Conservation (phyloP, 2,329 filamentous ascomycete genomes). For the Ascocoryne sarcoides region DNA sequence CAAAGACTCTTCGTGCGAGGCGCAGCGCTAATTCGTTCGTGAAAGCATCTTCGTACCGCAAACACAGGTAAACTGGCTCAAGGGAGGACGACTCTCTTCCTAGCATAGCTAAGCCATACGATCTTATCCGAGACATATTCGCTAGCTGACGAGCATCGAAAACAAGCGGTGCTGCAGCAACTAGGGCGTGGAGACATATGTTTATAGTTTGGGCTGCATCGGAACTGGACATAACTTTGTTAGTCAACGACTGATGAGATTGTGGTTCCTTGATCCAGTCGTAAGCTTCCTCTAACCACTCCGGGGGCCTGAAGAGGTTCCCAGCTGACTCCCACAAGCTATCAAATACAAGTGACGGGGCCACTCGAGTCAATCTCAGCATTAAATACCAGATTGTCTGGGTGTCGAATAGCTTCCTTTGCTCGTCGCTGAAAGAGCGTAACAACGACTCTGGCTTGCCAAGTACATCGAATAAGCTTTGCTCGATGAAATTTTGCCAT, state of each 20-base stretch:
- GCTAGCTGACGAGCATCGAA: slow-evolving; percentile 33
- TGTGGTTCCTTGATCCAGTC: slow-evolving; percentile 20
- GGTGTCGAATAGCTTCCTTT: slow-evolving; percentile 46
- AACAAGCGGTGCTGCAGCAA: slow-evolving; percentile 44
- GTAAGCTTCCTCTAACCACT: slow-evolving; percentile 16
- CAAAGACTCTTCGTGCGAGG: slow-evolving; percentile 48
- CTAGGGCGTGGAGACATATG: slow-evolving; percentile 53
- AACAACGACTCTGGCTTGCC: slow-evolving; percentile 47
- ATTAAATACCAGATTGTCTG: slow-evolving; percentile 56
- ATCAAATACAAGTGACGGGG: slow-evolving; percentile 51
- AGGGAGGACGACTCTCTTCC: slow-evolving; percentile 37
- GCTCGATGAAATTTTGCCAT: slow-evolving; percentile 55
- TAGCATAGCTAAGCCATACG: slow-evolving; percentile 33
- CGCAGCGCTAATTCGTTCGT: slow-evolving; percentile 51
- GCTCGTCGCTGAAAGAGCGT: slow-evolving; percentile 45
- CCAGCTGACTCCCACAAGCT: slow-evolving; percentile 55
- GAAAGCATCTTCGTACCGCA: slow-evolving; percentile 55
- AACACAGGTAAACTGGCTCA: slow-evolving; percentile 41
- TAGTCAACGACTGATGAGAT: slow-evolving; percentile 1
- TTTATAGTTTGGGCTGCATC: slow-evolving; percentile 31
- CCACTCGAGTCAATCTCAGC: slow-evolving; percentile 47
- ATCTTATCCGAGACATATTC: slow-evolving; percentile 52
- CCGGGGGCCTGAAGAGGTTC: slow-evolving; percentile 47
- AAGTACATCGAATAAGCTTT: slow-evolving; percentile 55
- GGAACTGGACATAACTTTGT: slow-evolving; percentile 16